Evolutionary conservation across 2,329 filamentous ascomycete species (phyloP).

Genomic region (Penicillium corylophilum): DNA sequence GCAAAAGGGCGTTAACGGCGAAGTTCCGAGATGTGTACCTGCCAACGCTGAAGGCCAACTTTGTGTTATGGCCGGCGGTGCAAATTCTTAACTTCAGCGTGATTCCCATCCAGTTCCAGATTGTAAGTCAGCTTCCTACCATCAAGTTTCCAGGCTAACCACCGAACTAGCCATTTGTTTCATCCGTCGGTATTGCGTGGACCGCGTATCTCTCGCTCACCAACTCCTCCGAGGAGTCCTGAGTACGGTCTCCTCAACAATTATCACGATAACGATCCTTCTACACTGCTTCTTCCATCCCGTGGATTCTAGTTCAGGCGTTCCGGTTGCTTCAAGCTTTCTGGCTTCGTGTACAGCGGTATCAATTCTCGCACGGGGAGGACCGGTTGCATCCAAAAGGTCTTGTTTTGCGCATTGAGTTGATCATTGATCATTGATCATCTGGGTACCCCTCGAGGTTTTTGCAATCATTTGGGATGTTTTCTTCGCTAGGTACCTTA

Average conservation of each 20-base stretch:
- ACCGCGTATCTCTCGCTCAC: constrained; percentile 92
- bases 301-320: constrained; percentile 12
- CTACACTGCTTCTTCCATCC: constrained; percentile 10
- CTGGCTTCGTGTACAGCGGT: constrained; percentile 17
- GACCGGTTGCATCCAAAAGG: constrained; percentile 17
- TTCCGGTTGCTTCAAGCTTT: constrained; percentile 9
- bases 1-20: constrained; percentile 70
- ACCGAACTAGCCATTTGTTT: constrained; percentile 77
- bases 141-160: constrained; percentile 5
- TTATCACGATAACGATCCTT: constrained; percentile 17
- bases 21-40: constrained; percentile 95
- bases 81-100: constrained; percentile 96
- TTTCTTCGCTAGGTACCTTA: neutral
- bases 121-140: constrained; percentile 63
- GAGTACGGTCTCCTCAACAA: constrained; percentile 16
- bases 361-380: constrained; percentile 6
- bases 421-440: neutral
- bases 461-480: neutral
- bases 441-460: constrained; percentile 3
- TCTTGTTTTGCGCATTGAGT: constrained; percentile 9
- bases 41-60: constrained; percentile 93
- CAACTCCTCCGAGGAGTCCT: constrained; percentile 76
- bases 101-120: constrained; percentile 93
- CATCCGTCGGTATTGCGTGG: constrained; percentile 94
- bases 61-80: constrained; percentile 88